Base-by-base conservation (phyloP, 176 grass and related monocot species). In the Rhipidocladum racemiflorum region DNA sequence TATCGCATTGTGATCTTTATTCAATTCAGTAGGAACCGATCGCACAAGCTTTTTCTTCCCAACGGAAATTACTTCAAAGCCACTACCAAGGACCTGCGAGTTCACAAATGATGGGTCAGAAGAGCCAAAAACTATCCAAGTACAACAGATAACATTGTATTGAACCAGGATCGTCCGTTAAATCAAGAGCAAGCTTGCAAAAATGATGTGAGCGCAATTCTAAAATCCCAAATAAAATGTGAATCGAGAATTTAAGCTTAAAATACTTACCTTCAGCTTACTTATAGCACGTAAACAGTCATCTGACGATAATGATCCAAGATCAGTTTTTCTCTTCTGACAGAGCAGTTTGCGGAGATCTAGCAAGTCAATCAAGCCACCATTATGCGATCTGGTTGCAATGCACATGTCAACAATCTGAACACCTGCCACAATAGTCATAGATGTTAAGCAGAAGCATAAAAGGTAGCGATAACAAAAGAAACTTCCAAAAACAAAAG, bases 1-100 rank as follows among this genome's bases (percentile, higher is more conserved):
- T 85, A 95, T 98, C 75, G 92, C 96, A 87, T 91, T 98, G 78
- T 95, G 96, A 79, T 98, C 92, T 89, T 79, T 98, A 88, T 98
- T 98, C 73, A 98, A 81, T 76, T 98, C 96, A 1, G 96, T 95
- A 82, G 92, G 92, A 77, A 98, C 92, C 2, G 96, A 98, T 23
- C 92, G 88, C 16, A 98, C 90, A 82, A 98, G 89, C 51, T 91
- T 98, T 61, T 88, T 98, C 82, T 88, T 93, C 60, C 90, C 90
- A 85, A 98, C 85, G 84, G 87, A 83, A 83, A 98, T 91, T 65
- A 98, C 92, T 98, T 95, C 96, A 95, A 98, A 98, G 56, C 96
- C 92, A 83, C 90, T 98, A 80, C 96, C 92, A 39, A 95, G 87
- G 66, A 90, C 89, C 96, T 98, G 51, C 60, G 85, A 81, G 29